Evolutionary conservation across 805 yeast species (phyloP), one percentile per base, ranked within the genome.

Genomic region (Torulaspora franciscae): DNA sequence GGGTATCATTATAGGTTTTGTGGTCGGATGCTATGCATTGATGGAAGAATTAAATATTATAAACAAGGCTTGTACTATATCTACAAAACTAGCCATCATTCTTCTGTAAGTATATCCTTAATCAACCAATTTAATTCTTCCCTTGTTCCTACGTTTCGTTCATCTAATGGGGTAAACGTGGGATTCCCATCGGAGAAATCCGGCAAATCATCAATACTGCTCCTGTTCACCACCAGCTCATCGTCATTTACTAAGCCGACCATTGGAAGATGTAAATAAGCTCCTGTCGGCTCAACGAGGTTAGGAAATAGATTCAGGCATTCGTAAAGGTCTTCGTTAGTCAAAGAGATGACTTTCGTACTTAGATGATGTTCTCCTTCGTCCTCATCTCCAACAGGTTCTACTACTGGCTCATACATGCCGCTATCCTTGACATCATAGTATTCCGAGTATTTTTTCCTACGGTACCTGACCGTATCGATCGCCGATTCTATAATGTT

Each of bases 91-190:
- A 8, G 17, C 6, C 19, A 38, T 51, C 45, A 61, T 41, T 58
- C 61, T 38, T 63, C 61, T 9, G 76, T 67, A n/a, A 80, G 64
- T 42, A 84, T 73, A 54, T 83, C 90, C 63, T 79, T 81, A 29
- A 85, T 72, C 42, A 84, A 67, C 85, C 87, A 79, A 52, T 80
- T 77, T 50, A 85, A 66, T 58, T 85, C 95, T 44, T 82, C 84
- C 28, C 78, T 75, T 0, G 81, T 71, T 5, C 85, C 85, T 37
- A 74, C 65, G 54, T 77, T 76, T 29, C 58, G 59, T 27, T 63
- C 66, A 38, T 62, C 65, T 5, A 56, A 30, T 7, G 69, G 64
- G 1, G 62, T 60, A 43, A 59, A 59, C 29, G 56, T 51, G 7
- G 69, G 69, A 45, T 57, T 63, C 33, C 57, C 66, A 6, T 55